phyloP scores from a whole-genome alignment of 257 asterid genomes.

The Solanum commersonii region DNA sequence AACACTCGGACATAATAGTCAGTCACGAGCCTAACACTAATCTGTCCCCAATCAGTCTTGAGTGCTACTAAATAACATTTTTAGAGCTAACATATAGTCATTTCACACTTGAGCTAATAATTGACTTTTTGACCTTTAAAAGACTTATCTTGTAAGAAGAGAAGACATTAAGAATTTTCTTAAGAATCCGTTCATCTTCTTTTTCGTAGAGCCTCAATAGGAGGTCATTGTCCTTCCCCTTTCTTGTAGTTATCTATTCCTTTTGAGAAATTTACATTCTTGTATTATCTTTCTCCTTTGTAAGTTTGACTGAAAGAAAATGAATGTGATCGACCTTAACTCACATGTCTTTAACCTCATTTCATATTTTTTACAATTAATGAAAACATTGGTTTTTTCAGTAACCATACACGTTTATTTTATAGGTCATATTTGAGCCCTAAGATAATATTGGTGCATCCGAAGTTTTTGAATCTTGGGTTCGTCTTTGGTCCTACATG shows the following conservation, averaged over 20 bases:
- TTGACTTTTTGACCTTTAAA: neutral
- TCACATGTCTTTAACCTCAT: too few relatives aligned
- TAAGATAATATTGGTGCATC: too few relatives aligned
- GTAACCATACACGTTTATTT: too few relatives aligned
- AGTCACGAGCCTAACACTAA: neutral
- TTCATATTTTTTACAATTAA: too few relatives aligned
- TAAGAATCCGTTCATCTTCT: too few relatives aligned
- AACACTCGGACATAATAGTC: neutral
- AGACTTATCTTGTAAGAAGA: neutral
- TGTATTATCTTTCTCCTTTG: neutral
- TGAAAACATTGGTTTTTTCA: too few relatives aligned
- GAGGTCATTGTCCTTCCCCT: neutral
- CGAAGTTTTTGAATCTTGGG: too few relatives aligned
- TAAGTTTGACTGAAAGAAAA: neutral
- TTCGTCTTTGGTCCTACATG: too few relatives aligned
- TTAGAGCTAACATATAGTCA: neutral
- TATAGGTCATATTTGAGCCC: too few relatives aligned
- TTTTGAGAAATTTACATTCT: neutral
- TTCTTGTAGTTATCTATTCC: neutral
- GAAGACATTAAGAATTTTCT: neutral
- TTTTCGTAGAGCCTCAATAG: neutral
- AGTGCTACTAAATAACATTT: neutral
- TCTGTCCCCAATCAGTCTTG: neutral
- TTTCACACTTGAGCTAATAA: neutral
- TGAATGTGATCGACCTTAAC: neutral